Evolutionary conservation across 371 early-diverging fungal species (phyloP), one percentile per base, ranked within the genome.

Genomic region (Circinella minor): DNA sequence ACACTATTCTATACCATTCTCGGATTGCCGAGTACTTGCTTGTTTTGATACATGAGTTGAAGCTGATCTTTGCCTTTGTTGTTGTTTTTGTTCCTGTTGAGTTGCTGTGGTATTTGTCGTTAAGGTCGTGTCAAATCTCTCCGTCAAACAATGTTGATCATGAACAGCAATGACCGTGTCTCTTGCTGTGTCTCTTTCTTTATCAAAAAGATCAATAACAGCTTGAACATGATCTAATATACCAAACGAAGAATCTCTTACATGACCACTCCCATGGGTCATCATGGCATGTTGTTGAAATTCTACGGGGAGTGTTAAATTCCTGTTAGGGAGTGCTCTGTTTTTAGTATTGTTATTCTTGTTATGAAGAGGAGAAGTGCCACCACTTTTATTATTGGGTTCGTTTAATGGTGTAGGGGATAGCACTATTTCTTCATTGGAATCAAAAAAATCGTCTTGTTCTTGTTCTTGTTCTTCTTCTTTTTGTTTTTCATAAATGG

Each of bases 151-250:
- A n/a, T 79, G 59, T 43, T 78, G 77, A 10, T 84, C 67, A 0
- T 90, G 90, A 36, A 91, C 89, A 9, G 83, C 74, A 74, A 84
- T 84, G 37, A 84, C 81, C 18, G 78, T 77, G 67, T 81, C 81
- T 55, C 85, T 70, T 20, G 81, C 82, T 9, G 71, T 65, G 43
- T 84, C 85, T 64, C 85, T 74, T 55, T 84, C 85, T 65, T 84
- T 82, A 48, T 79, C 85, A 70, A 84, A 84, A 61, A 74, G 68
- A 55, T 82, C 82, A 73, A 84, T 84, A 27, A 84, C 82, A 17
- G 74, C 61, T 38, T 81, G 81, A 7, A 84, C 82, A 68, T 84
- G 85, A 57, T 84, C 81, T 5, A 84, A 61, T 9, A 84, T 77
- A 10, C 76, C 83, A 36, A 71, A 59, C 2, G 65, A 15, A 4